Evolutionary conservation across 306 rosid genomes (phyloP), one percentile per base, ranked within the genome.

Genomic region (Rosa chinensis): DNA sequence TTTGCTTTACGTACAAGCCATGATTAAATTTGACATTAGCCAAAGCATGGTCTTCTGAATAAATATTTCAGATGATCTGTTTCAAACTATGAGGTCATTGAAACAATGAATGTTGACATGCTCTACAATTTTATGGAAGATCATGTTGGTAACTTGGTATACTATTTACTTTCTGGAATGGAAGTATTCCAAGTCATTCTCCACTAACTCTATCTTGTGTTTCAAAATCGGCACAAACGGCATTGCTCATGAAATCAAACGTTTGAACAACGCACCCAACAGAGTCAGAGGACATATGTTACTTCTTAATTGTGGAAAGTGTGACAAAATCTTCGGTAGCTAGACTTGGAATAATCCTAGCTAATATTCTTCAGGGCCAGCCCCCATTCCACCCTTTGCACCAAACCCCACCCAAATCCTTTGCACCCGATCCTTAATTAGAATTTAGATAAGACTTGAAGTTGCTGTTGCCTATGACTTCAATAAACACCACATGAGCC

Each of bases 341-440:
- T n/a, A 74, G 67, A 74, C 37, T 37, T 66, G 70, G 21, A 66
- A 66, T 37, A 37, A 17, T 37, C 37, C 20, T 28, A 28, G 32
- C 32, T 66, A 6, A 52, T 23, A 67, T 77, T 39, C 66, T 52
- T 39, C 45, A 32, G 52, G 74, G 53, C 28, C 80, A 50, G n/a
- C 49, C 74, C 23, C 9, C 21, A 11, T 78, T 55, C 81, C 68
- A 53, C 44, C 12, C 58, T 68, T 20, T 25, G 67, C 74, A 78
- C 81, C 81, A 68, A 74, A 78, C 64, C 32, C 75, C 81, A 78
- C 81, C 11, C 67, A 68, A 68, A 37, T 50, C 52, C 74, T 28
- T 28, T 28, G 32, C 32, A 28, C 25, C 62, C 28, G 4, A 56
- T 18, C 43, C 32, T 2, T 16, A 2, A 10, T 35, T 13, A 47